These are phyloP conservation scores for Steccherinum ochraceum DNA, from an alignment of 768 basidiomycete genomes.

Conservation along the genomic window DNA sequence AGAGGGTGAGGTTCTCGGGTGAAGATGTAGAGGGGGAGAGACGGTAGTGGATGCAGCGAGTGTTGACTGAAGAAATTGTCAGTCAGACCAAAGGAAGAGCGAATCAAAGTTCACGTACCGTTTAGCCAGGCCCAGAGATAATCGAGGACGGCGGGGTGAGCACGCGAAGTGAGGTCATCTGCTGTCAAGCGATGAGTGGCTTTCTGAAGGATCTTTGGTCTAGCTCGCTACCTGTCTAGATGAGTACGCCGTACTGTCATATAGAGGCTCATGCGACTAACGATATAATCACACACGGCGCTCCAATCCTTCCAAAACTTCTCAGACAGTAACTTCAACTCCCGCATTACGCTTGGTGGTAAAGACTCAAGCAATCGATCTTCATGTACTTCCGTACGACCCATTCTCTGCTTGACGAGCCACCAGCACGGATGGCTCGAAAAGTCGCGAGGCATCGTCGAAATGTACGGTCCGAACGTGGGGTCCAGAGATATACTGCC, in stretches of 20 bases:
- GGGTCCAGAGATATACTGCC: constrained; percentile 41
- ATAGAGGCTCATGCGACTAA: constrained; percentile 29
- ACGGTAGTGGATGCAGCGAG: constrained; percentile 78
- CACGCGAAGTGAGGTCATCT: background rate
- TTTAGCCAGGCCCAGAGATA: constrained; percentile 92
- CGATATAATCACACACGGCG: constrained; percentile 44
- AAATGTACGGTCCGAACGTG: constrained; percentile 71
- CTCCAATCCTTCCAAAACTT: constrained; percentile 55
- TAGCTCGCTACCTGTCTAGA: constrained; percentile 2
- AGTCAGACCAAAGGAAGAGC: background rate
- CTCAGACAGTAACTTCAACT: background rate
- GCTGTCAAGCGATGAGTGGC: background rate
- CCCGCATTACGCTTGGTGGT: constrained; percentile 37
- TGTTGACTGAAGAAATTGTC: constrained; percentile 68
- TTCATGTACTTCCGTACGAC: constrained; percentile 13
- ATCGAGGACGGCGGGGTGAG: constrained; percentile 17
- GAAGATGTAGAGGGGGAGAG: constrained; percentile 41
- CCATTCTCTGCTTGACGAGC: constrained; percentile 32
- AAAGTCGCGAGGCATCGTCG: constrained; percentile 69
- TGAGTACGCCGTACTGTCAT: background rate
- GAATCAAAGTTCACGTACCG: constrained; percentile 36
- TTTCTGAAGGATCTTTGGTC: background rate
- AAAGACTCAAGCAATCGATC: constrained; percentile 33
- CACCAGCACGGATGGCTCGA: constrained; percentile 79
- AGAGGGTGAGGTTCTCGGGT: constrained; percentile 77